phyloP scores from a whole-genome alignment of 495 filamentous ascomycete genomes.

The Pseudoneurospora amorphoporcata region DNA sequence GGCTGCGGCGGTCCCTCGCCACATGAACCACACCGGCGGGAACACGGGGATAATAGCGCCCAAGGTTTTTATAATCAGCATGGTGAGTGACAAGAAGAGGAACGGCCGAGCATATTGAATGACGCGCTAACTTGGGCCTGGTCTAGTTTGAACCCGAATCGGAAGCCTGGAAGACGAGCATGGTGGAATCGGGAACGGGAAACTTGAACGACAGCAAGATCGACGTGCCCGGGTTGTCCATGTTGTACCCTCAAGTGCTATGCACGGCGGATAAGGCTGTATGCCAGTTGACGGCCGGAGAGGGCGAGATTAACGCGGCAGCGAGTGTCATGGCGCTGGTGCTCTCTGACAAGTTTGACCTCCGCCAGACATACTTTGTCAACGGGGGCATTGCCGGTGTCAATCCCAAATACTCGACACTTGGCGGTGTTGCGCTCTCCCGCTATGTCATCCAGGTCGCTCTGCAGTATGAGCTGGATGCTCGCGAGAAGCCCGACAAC shows the following conservation, averaged over 20 bases:
- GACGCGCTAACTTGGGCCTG: not conserved
- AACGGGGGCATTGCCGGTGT: conserved; percentile 64
- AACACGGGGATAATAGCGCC: conserved; percentile 38
- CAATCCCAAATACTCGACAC: conserved; percentile 55
- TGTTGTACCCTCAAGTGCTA: conserved; percentile 52
- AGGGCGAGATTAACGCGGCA: conserved; percentile 66
- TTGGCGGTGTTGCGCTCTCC: conserved; percentile 53
- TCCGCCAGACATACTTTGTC: conserved; percentile 59
- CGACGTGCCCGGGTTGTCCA: conserved; percentile 55
- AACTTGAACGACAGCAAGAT: conserved; percentile 55
- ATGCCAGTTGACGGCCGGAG: conserved; percentile 51
- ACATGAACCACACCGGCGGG: not conserved
- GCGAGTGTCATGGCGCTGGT: conserved; percentile 47
- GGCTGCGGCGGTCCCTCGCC: not conserved
- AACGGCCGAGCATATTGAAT: not conserved
- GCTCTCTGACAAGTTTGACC: conserved; percentile 52
- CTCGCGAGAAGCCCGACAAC: conserved; percentile 55
- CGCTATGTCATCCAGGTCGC: conserved; percentile 62
- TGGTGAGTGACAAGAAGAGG: conserved; percentile 34
- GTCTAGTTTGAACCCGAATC: conserved; percentile 55
- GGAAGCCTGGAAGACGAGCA: conserved; percentile 54
- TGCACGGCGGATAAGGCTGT: conserved; percentile 47
- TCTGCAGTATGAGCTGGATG: conserved; percentile 65
- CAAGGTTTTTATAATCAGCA: conserved; percentile 61
- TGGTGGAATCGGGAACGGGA: conserved; percentile 31